Percentiles rank a stretch among this genome's conserved stretches.
Evolutionary conservation across 768 basidiomycete genomes (phyloP).

Genomic region (Tephrocybe rancida): DNA sequence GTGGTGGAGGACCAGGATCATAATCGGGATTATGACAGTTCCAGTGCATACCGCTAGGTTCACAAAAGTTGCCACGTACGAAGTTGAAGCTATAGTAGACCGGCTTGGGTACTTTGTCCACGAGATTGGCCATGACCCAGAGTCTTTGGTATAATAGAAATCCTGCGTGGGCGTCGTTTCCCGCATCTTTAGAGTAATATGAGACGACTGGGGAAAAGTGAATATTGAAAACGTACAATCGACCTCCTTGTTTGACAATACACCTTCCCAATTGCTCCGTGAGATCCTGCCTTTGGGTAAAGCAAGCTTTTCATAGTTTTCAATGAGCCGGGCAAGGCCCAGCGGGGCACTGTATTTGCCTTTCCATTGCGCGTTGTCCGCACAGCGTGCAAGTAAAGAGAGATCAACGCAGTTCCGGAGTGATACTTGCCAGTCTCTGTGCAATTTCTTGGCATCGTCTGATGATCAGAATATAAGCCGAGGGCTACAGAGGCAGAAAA

Average conservation of each 20-base stretch:
- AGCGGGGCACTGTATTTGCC: constrained; percentile 63
- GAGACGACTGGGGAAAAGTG: background rate
- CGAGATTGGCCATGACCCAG: constrained; percentile 37
- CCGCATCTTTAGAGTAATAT: constrained; percentile 47
- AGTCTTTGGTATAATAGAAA: constrained; percentile 54
- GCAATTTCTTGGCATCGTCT: constrained; percentile 75
- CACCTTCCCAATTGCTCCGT: constrained; percentile 70
- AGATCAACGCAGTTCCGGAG: constrained; percentile 66
- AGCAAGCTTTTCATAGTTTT: constrained; percentile 53
- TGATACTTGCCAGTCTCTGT: constrained; percentile 46
- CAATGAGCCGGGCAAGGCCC: constrained; percentile 67
- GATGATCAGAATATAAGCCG: constrained; percentile 9
- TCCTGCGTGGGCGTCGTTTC: constrained; percentile 72
- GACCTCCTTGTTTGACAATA: constrained; percentile 46
- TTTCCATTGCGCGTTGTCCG: constrained; percentile 74
- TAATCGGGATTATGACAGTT: constrained; percentile 63
- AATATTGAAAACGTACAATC: constrained; percentile 53
- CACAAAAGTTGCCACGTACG: constrained; percentile 46
- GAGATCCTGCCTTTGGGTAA: constrained; percentile 63
- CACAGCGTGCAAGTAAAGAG: constrained; percentile 66
- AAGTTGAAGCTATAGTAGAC: constrained; percentile 62
- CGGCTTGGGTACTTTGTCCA: constrained; percentile 34
- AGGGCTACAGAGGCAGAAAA: constrained; percentile 8
- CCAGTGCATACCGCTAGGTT: constrained; percentile 53
- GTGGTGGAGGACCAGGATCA: constrained; percentile 71